These are phyloP conservation scores for Backusella sp. DNA, from an alignment of 192 early-diverging fungal species.

Conservation along the genomic window DNA sequence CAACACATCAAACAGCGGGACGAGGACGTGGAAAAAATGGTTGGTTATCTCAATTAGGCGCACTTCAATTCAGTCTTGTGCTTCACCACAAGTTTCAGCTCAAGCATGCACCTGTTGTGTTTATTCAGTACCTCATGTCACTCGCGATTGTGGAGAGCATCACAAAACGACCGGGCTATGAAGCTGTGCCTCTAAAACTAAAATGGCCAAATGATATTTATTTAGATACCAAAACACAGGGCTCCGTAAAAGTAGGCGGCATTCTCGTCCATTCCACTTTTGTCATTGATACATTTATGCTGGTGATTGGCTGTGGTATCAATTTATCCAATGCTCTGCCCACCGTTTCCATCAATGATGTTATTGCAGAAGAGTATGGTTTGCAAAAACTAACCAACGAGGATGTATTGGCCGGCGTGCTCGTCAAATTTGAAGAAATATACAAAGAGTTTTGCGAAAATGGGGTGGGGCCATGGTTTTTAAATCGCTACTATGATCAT, in stretches of 20 bases:
- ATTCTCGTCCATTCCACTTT: constrained; percentile 85
- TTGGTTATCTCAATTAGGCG: constrained; percentile 93
- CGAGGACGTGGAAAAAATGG: constrained; percentile 87
- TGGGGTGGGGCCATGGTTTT: constrained; percentile 56
- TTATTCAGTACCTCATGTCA: constrained; percentile 93
- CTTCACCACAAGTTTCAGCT: constrained; percentile 63
- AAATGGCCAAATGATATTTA: constrained; percentile 99
- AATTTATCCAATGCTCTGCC: constrained; percentile 85
- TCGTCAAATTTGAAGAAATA: constrained; percentile 72
- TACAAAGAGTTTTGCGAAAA: constrained; percentile 69
- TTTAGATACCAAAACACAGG: constrained; percentile 43
- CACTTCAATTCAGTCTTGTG: constrained; percentile 83
- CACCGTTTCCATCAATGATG: constrained; percentile 81
- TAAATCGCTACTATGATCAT: constrained; percentile 72
- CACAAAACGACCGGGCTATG: constrained; percentile 64
- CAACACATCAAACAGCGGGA: constrained; percentile 78
- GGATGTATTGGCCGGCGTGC: constrained; percentile 60
- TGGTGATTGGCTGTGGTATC: constrained; percentile 89
- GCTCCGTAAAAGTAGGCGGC: constrained; percentile 81
- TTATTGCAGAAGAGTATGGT: constrained; percentile 63
- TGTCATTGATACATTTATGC: constrained; percentile 62
- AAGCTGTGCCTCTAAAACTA: constrained; percentile 75
- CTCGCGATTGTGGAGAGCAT: constrained; percentile 84
- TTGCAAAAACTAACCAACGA: constrained; percentile 63
- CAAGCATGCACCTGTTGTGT: constrained; percentile 68